Evolutionary conservation across 164 flowering plant genomes (phyloP), one percentile per base, ranked within the genome.

Genomic region (Macadamia tetraphylla): DNA sequence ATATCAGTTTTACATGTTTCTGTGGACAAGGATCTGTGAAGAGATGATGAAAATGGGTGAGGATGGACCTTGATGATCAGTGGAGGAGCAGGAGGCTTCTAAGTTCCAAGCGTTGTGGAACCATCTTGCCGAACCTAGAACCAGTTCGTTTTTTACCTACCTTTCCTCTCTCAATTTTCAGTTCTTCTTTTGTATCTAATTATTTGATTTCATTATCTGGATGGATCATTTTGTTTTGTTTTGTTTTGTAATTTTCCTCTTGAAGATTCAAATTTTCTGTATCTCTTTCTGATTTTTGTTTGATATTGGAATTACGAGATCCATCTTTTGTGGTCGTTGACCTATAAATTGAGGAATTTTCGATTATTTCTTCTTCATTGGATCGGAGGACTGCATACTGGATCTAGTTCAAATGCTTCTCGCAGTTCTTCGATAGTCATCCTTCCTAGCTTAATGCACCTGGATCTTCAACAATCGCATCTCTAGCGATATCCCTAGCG

Each of bases 381-480:
- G 15, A 53, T 53, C 18, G 57, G 15, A 53, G 2, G n/a, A 53
- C 6, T 53, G 23, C 9, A 11, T 8, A 17, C 1, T 4, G 57
- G 57, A 3, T n/a, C 14, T 17, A 78, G 40, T 82, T 88, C 83
- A 92, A 87, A 64, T 87, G 29, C 78, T 83, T 90, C 60, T 74
- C 92, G 46, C 87, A 88, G 64, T 80, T 9, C 71, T 9, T 89
- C 97, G 5, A 46, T 93, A 18, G 75, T 77, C 30, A 65, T 68
- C 9, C 56, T 89, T 12, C 53, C 79, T 6, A 66, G 76, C 13
- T 62, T 93, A 23, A 88, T 79, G 92, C 98, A 93, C 64, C 78
- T 93, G 15, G 97, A 93, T 69, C 79, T 93, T 61, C 1, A 83
- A 82, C 74, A 93, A 93, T 77, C 51, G 62, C 7, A 64, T 93